phyloP scores from a whole-genome alignment of 208 protist species.

The Novymonas esmeraldas region DNA sequence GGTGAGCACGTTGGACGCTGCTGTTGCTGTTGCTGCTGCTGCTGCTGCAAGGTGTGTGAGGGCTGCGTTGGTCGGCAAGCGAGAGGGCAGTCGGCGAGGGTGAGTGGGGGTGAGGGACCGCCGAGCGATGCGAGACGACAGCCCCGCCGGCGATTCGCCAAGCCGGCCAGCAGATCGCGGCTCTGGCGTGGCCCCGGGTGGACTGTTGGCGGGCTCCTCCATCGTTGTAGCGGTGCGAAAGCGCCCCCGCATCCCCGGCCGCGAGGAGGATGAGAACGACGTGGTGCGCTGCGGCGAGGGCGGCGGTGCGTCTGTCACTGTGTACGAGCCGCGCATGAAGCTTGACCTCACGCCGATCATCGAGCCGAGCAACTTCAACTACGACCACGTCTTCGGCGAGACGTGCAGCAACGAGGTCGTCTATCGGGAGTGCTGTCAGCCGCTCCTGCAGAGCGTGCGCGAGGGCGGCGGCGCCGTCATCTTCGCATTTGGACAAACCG shows the following conservation, averaged over 20 bases:
- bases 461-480: constrained; percentile 70
- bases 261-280: constrained; percentile 75
- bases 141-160: constrained; percentile 1
- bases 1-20: too few relatives aligned
- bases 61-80: too few relatives aligned
- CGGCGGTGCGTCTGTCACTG: constrained; percentile 27
- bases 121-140: constrained; percentile 11
- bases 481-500: constrained; percentile 97
- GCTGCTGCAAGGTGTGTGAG: too few relatives aligned
- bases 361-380: constrained; percentile 79
- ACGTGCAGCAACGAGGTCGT: constrained; percentile 56
- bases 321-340: constrained; percentile 87
- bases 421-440: constrained; percentile 68
- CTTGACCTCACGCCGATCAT: constrained; percentile 95
- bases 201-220: constrained; percentile 19
- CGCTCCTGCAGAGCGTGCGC: constrained; percentile 64
- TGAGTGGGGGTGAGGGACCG: neutral
- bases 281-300: constrained; percentile 66
- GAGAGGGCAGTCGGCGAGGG: neutral
- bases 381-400: constrained; percentile 86
- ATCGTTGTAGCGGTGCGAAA: constrained; percentile 88
- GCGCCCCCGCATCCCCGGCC: constrained; percentile 56
- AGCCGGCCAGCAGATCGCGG: constrained; percentile 22
- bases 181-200: constrained; percentile 1
- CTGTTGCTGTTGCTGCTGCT: too few relatives aligned